A percentile compares a stretch with the other conserved stretches of the same genome.
phyloP scores from a whole-genome alignment of 2,329 filamentous ascomycete species.

The Pestalotiopsis sp. region DNA sequence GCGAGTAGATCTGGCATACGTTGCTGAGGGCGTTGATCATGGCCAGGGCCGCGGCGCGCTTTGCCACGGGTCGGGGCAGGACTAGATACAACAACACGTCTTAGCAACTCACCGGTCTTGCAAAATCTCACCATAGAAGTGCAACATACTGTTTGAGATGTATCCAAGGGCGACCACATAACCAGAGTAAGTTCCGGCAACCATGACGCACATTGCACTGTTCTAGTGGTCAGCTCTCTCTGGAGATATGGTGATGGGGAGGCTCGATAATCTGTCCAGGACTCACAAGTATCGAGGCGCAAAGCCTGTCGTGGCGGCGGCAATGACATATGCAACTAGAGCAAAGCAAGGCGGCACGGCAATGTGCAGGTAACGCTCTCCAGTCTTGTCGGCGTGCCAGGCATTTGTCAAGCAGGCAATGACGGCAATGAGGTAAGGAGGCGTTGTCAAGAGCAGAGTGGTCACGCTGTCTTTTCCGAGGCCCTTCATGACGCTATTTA shows the following conservation, averaged over 20 bases:
- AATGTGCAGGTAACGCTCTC: constrained; percentile 10
- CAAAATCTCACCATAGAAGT: neutral
- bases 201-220: constrained; percentile 11
- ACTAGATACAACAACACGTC: neutral
- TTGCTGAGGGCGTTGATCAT: constrained; percentile 8
- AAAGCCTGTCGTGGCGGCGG: neutral
- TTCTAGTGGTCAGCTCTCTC: neutral
- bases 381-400: constrained; percentile 4
- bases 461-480: constrained; percentile 6
- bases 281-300: constrained; percentile 7
- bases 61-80: constrained; percentile 9
- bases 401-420: constrained; percentile 5
- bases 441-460: constrained; percentile 7
- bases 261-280: neutral
- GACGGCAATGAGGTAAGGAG: constrained; percentile 7
- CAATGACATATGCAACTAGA: constrained; percentile 2
- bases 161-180: constrained; percentile 10
- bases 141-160: constrained; percentile 8
- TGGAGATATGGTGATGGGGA: neutral
- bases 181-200: constrained; percentile 5
- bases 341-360: neutral
- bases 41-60: constrained; percentile 9
- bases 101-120: neutral
- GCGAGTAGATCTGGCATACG: constrained; percentile 8
- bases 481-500: neutral